Percentiles rank a stretch among this genome's conserved stretches.
Conservation (phyloP, 1,284 basidiomycete genomes). For the Bondarzewia mesenterica region DNA sequence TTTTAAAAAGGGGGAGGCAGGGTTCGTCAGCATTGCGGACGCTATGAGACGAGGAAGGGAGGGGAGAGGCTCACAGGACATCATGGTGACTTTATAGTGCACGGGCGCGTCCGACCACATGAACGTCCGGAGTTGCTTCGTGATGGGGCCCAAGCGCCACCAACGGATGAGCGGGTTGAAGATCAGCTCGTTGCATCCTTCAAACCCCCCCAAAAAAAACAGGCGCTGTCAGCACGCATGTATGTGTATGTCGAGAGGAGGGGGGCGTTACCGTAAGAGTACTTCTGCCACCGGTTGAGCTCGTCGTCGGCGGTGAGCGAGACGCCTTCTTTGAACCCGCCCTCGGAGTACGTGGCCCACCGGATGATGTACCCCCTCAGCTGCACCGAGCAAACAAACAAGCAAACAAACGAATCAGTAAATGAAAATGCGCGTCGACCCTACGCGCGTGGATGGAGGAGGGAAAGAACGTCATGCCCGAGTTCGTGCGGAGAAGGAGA, state of each 20-base stretch:
- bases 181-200: conserved; percentile 62
- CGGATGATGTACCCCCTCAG: conserved; percentile 68
- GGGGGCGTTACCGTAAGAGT: conserved; percentile 68
- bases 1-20: not conserved
- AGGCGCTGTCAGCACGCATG: not conserved
- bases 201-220: not conserved
- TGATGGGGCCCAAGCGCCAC: conserved; percentile 71
- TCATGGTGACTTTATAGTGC: conserved; percentile 78
- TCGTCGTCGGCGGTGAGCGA: conserved; percentile 76
- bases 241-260: conserved; percentile 13
- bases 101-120: conserved; percentile 70
- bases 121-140: conserved; percentile 69
- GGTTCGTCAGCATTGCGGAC: too few species aligned
- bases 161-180: conserved; percentile 71
- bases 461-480: too few species aligned
- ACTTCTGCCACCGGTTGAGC: conserved; percentile 83
- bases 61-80: conserved; percentile 50
- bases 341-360: conserved; percentile 78
- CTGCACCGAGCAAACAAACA: conserved; percentile 20
- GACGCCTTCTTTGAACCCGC: conserved; percentile 85
- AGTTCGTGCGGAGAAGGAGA: too few species aligned
- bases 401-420: conserved; percentile 1
- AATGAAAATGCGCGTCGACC: not conserved
- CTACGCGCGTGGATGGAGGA: too few species aligned
- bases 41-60: too few species aligned